phyloP scores from a whole-genome alignment of 768 basidiomycete genomes.

The Pleurotus ostreatus region DNA sequence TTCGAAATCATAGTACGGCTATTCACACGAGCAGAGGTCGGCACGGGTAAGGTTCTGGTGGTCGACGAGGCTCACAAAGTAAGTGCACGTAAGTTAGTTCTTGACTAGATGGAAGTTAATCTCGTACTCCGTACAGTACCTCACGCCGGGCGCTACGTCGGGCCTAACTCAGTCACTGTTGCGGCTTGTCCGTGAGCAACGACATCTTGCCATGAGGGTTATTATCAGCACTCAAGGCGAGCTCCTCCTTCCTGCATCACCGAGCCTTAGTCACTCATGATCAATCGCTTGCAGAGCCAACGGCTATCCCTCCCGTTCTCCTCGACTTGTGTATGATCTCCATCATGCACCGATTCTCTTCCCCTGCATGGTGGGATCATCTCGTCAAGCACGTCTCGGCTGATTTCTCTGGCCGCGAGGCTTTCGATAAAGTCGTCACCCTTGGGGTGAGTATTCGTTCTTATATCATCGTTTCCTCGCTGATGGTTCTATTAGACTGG shows the following conservation, averaged over 20 bases:
- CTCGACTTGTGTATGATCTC: slow-evolving; percentile 63
- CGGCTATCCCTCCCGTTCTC: slow-evolving; percentile 63
- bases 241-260: neutral
- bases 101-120: neutral
- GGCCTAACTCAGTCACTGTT: slow-evolving; percentile 58
- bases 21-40: slow-evolving; percentile 57
- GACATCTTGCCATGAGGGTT: slow-evolving; percentile 69
- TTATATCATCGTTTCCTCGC: neutral
- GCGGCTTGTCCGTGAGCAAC: slow-evolving; percentile 61
- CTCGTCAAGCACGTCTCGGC: slow-evolving; percentile 64
- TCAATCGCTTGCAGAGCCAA: slow-evolving; percentile 48
- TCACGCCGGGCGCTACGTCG: slow-evolving; percentile 41
- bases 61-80: slow-evolving; percentile 80
- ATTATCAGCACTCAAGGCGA: slow-evolving; percentile 73
- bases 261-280: too few species aligned
- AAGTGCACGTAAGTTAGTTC: neutral
- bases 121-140: slow-evolving; percentile 40
- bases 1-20: slow-evolving; percentile 68
- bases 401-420: slow-evolving; percentile 52
- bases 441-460: slow-evolving; percentile 43
- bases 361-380: slow-evolving; percentile 74
- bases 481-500: slow-evolving; percentile 47
- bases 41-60: slow-evolving; percentile 63
- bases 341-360: slow-evolving; percentile 73
- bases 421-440: slow-evolving; percentile 62